These are phyloP conservation scores for Stephanodiscus minutulus DNA, from an alignment of 108 stramenopile species.

Conservation along the genomic window DNA sequence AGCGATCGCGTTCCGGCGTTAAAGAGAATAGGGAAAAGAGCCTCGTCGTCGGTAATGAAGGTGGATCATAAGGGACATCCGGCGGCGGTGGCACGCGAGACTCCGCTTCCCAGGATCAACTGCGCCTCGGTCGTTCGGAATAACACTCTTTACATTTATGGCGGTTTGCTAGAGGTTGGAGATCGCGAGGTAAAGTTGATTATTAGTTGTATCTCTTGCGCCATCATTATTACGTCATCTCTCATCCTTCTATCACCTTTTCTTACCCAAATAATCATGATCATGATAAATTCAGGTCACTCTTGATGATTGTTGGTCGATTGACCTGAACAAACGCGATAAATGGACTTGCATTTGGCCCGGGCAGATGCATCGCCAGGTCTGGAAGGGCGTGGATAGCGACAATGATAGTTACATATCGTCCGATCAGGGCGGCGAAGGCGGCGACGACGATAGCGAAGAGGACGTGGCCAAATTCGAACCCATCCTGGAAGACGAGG, in stretches of 20 bases:
- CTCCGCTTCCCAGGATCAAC: slow-evolving; percentile 87
- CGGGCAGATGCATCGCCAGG: slow-evolving; percentile 88
- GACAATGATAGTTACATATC: slow-evolving; percentile 83
- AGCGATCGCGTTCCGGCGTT: slow-evolving; percentile 8
- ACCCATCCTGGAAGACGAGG: slow-evolving; percentile 31
- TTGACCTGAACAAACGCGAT: slow-evolving; percentile 84
- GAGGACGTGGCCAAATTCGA: slow-evolving; percentile 19
- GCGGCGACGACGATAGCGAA: slow-evolving; percentile 64
- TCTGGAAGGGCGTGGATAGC: slow-evolving; percentile 81
- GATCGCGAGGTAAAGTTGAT: slow-evolving; percentile 63
- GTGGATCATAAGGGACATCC: slow-evolving; percentile 64
- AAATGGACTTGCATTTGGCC: slow-evolving; percentile 84
- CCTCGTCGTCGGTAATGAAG: slow-evolving; percentile 66
- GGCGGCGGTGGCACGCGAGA: slow-evolving; percentile 63
- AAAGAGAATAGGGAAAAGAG: slow-evolving; percentile 23
- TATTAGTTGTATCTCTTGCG: background rate
- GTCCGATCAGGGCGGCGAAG: slow-evolving; percentile 56
- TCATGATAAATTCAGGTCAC: slow-evolving; percentile 54
- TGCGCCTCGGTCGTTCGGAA: slow-evolving; percentile 52
- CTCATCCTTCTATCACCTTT: background rate
- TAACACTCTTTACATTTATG: slow-evolving; percentile 69
- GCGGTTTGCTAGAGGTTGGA: slow-evolving; percentile 89
- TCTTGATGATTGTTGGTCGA: slow-evolving; percentile 86
- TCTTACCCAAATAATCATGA: background rate
- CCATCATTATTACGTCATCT: background rate